These are phyloP conservation scores for Epichloe baconii DNA, from an alignment of 2,329 filamentous ascomycete genomes.

Conservation along the genomic window DNA sequence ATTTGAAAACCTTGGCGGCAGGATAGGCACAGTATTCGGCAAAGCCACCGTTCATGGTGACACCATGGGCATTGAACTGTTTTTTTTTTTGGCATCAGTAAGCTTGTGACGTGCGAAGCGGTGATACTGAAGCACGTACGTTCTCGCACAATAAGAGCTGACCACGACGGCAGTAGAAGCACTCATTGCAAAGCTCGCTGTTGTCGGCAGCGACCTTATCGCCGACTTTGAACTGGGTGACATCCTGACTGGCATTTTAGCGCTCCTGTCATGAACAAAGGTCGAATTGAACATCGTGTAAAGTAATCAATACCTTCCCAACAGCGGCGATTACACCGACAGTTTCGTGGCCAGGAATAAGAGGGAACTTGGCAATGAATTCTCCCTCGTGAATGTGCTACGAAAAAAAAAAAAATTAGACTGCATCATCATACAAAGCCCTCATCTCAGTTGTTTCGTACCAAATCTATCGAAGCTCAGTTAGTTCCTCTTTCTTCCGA, in stretches of 20 bases:
- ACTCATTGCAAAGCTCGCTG: constrained; percentile 55
- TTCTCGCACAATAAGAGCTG: constrained; percentile 56
- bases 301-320: constrained; percentile 23
- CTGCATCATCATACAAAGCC: too few species aligned
- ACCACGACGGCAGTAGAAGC: constrained; percentile 60
- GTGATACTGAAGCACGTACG: constrained; percentile 11
- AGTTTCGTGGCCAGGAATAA: constrained; percentile 57
- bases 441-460: constrained; percentile 9
- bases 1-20: constrained; percentile 46
- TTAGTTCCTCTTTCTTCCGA: neutral
- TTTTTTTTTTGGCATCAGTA: neutral
- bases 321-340: constrained; percentile 50
- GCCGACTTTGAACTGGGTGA: constrained; percentile 46
- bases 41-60: constrained; percentile 58
- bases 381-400: constrained; percentile 55
- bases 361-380: constrained; percentile 49
- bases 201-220: constrained; percentile 53
- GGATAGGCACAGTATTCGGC: constrained; percentile 52
- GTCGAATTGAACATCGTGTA: too few species aligned
- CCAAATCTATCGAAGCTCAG: constrained; percentile 21
- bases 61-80: constrained; percentile 49
- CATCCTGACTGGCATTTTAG: constrained; percentile 24
- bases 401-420: neutral
- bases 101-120: neutral
- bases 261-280: neutral